Percentiles rank a stretch among this genome's conserved stretches.
Conservation (phyloP, 139 green algal genomes). For the Penium margaritaceum region DNA sequence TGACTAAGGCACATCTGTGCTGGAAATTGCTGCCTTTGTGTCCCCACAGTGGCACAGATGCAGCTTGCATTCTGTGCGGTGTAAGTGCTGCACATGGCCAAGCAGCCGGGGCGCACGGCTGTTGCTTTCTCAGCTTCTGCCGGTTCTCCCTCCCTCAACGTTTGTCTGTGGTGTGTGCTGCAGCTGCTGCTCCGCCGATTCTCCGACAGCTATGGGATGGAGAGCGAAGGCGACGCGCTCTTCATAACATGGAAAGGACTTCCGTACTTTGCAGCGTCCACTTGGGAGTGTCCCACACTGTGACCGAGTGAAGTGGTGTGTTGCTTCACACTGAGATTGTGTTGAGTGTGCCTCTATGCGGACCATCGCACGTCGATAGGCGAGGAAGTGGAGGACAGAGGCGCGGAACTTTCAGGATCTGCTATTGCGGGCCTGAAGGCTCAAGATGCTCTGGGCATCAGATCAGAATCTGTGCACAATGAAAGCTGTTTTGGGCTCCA, state of each 20-base stretch:
- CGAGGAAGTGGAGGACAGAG: no score
- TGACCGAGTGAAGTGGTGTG: no score
- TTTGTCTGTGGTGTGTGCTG: background rate
- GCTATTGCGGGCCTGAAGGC: no score
- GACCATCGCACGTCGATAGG: no score
- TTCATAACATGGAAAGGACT: conserved; percentile 7
- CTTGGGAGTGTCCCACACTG: no score
- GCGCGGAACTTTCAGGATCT: no score
- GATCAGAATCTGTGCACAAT: no score
- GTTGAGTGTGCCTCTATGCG: no score
- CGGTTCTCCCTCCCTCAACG: background rate
- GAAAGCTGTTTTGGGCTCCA: no score
- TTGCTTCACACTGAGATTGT: no score
- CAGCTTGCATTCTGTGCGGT: background rate
- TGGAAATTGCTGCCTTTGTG: background rate
- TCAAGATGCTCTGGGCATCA: no score
- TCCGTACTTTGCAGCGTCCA: conserved; percentile 23
- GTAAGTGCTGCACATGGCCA: background rate
- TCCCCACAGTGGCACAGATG: background rate
- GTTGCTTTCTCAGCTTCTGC: background rate
- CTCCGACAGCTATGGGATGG: conserved; percentile 11
- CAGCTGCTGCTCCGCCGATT: conserved; percentile 27
- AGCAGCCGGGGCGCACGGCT: background rate
- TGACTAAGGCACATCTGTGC: background rate
- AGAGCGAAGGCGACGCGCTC: background rate